phyloP scores from a whole-genome alignment of 2,329 filamentous ascomycete genomes.

The Colletotrichum magnum region DNA sequence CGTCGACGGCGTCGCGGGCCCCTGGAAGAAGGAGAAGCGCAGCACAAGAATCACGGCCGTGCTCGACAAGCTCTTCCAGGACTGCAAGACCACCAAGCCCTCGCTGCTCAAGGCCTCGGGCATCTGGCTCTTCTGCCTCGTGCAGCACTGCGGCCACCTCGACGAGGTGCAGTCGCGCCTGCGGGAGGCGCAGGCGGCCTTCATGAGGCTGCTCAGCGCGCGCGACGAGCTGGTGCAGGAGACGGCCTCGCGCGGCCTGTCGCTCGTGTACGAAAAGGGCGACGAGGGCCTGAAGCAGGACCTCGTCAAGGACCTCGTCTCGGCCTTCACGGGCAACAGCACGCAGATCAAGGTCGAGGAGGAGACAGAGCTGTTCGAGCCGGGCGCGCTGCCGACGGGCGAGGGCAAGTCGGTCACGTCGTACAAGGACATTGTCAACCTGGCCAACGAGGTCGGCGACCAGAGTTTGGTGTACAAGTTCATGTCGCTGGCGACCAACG shows the following conservation, averaged over 20 bases:
- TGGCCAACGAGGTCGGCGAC: conserved; percentile 97
- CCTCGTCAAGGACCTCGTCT: conserved; percentile 88
- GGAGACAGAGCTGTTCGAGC: conserved; percentile 94
- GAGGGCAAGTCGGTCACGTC: conserved; percentile 92
- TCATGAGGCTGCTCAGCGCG: conserved; percentile 88
- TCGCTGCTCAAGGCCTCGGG: conserved; percentile 91
- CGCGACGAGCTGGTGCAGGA: conserved; percentile 96
- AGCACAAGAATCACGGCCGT: conserved; percentile 52
- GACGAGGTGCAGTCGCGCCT: conserved; percentile 80
- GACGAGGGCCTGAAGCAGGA: conserved; percentile 84
- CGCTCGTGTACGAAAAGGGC: conserved; percentile 95
- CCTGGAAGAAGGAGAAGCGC: conserved; percentile 53
- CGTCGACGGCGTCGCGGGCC: conserved; percentile 69
- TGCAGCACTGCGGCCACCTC: conserved; percentile 91
- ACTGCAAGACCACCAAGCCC: conserved; percentile 89
- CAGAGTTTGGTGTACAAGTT: conserved; percentile 98
- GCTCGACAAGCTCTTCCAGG: conserved; percentile 80
- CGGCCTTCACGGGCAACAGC: conserved; percentile 86
- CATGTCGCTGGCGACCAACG: conserved; percentile 96
- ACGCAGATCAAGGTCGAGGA: conserved; percentile 85
- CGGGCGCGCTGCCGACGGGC: conserved; percentile 89
- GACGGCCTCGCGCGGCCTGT: conserved; percentile 89
- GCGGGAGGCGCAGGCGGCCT: conserved; percentile 85
- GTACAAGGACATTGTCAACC: conserved; percentile 95
- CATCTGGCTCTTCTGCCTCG: conserved; percentile 93